Conservation (phyloP, 2,329 filamentous ascomycete species). For the Rutstroemia sp. region DNA sequence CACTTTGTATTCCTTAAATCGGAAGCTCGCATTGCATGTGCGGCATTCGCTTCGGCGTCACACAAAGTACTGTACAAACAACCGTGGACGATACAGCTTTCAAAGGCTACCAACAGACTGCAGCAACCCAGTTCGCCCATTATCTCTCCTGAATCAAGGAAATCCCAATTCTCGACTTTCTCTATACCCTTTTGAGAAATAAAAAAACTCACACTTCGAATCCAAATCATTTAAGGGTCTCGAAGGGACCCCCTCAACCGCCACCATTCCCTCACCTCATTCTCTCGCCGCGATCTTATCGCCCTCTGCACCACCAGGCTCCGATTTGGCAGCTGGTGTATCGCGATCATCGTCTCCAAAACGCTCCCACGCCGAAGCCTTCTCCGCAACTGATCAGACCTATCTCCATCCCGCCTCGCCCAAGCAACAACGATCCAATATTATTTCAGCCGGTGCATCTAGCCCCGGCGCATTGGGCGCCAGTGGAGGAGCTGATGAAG, state of each 20-base stretch:
- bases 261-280: slow-evolving; percentile 31
- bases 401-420: slow-evolving; percentile 29
- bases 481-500: slow-evolving; percentile 26
- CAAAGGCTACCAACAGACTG: slow-evolving; percentile 5
- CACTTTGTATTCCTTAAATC: slow-evolving; percentile 5
- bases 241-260: slow-evolving; percentile 24
- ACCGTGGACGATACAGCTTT: slow-evolving; percentile 4
- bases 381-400: slow-evolving; percentile 20
- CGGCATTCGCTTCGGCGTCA: slow-evolving; percentile 7
- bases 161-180: slow-evolving; percentile 1
- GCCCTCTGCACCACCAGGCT: slow-evolving; percentile 23
- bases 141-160: slow-evolving; percentile 5
- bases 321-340: slow-evolving; percentile 16
- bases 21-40: slow-evolving; percentile 10
- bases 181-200: slow-evolving; percentile 6
- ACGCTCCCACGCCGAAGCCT: slow-evolving; percentile 29
- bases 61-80: slow-evolving; percentile 3
- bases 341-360: slow-evolving; percentile 27
- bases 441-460: slow-evolving; percentile 19
- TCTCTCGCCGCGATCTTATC: slow-evolving; percentile 31
- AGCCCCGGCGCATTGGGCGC: slow-evolving; percentile 19
- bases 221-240: slow-evolving; percentile 17
- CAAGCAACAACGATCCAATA: slow-evolving; percentile 19
- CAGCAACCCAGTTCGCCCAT: slow-evolving; percentile 5
- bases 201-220: not conserved